Evolutionary conservation across 2,329 filamentous ascomycete genomes (phyloP), one percentile per base, ranked within the genome.

Genomic region (Fusarium sp.): DNA sequence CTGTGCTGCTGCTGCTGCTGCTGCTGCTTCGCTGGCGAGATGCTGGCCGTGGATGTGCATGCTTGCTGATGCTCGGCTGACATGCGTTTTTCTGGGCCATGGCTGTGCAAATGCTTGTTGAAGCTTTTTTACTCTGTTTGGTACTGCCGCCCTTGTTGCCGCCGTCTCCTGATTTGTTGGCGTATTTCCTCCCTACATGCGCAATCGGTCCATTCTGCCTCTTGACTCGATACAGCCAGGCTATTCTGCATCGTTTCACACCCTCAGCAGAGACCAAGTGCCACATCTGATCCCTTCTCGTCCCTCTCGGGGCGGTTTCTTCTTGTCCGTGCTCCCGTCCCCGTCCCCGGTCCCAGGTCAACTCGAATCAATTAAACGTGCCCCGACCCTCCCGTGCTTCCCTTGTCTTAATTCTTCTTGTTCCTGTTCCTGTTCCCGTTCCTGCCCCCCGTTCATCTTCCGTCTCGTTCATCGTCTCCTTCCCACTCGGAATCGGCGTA

Each of bases 311-410:
- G 31, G 31, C 31, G 12, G 31, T 33, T 42, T 33, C 27, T 40
- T 64, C 67, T 40, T 44, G 60, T 70, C 59, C 71, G 62, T 60
- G 42, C 55, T 67, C 60, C 67, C 71, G 66, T 67, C 60, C 61
- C 67, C 42, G 58, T 73, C 64, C 71, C 71, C 71, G 68, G 62
- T 62, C 73, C 22, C 42, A 46, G 22, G 40, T 20, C 40, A 27
- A 46, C 62, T 33, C 55, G 66, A 74, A 62, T 72, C 71, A 74
- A 74, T 74, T 72, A 74, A 74, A 74, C 68, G 55, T 69, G 64
- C 60, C 53, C 46, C 58, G 62, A 63, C 68, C 71, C 71, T 59
- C 56, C 65, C 71, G 60, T 68, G 46, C 38, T 51, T 31, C 31
- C 56, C 67, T 36, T 27, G 29, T 44, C 68, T 61, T 71, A 63